phyloP scores from a whole-genome alignment of 768 basidiomycete species.

The Kwoniella sp. region DNA sequence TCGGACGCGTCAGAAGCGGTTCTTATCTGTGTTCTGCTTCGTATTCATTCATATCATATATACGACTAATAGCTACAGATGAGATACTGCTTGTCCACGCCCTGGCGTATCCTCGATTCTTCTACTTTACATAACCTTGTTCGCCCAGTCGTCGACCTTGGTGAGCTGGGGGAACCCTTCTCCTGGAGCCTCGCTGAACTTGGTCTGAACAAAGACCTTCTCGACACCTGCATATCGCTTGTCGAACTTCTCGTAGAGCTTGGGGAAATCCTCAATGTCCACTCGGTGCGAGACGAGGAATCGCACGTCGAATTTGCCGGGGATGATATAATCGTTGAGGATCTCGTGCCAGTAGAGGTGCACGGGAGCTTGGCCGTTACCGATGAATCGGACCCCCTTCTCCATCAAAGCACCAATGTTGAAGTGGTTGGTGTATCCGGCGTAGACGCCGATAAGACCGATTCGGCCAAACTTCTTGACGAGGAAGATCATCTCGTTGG shows the following conservation, averaged over 20 bases:
- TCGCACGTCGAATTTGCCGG: constrained; percentile 68
- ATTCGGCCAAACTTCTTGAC: constrained; percentile 60
- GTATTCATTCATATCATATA: too few relatives aligned
- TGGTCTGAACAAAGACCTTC: constrained; percentile 76
- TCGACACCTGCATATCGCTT: constrained; percentile 64
- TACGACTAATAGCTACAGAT: not conserved
- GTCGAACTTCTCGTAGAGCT: constrained; percentile 69
- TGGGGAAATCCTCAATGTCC: constrained; percentile 65
- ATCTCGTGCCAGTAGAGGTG: constrained; percentile 75
- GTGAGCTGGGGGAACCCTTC: constrained; percentile 63
- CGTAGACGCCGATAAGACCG: constrained; percentile 71
- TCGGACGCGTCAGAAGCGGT: too few relatives aligned
- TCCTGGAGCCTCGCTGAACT: constrained; percentile 60
- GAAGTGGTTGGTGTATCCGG: constrained; percentile 66
- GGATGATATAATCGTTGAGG: constrained; percentile 65
- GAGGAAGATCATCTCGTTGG: constrained; percentile 62
- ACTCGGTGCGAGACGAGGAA: constrained; percentile 58
- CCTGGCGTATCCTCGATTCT: too few relatives aligned
- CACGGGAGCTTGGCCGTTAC: constrained; percentile 74
- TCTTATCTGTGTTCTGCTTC: too few relatives aligned
- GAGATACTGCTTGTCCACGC: too few relatives aligned
- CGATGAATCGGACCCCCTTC: constrained; percentile 71
- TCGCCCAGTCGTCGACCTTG: constrained; percentile 63
- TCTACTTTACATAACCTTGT: constrained; percentile 27
- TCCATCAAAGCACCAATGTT: constrained; percentile 74